Evolutionary conservation across 768 basidiomycete genomes (phyloP).

Genomic region (Tylopilus vinaceipallidus): DNA sequence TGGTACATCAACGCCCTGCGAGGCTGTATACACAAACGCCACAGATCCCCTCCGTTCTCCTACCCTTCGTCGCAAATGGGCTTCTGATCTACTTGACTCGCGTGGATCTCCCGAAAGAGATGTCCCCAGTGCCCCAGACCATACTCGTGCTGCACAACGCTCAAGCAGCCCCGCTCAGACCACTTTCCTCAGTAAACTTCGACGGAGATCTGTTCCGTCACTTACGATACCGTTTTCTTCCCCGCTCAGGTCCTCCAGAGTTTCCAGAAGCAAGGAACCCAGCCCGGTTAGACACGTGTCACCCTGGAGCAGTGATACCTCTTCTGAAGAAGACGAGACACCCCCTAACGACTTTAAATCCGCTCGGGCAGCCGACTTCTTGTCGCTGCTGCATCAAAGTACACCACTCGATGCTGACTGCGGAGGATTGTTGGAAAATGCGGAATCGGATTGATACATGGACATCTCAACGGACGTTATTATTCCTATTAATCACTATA

Average conservation of each 20-base stretch:
- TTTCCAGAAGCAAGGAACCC: slow-evolving; percentile 22
- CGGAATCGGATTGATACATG: slow-evolving; percentile 21
- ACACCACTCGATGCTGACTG: slow-evolving; percentile 17
- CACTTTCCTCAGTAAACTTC: slow-evolving; percentile 42
- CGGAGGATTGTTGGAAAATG: slow-evolving; percentile 18
- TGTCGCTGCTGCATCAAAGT: slow-evolving; percentile 3
- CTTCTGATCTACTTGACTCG: slow-evolving; percentile 41
- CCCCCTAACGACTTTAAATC: slow-evolving; percentile 15
- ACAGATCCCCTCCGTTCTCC: slow-evolving; percentile 41
- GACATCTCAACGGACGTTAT: neutral
- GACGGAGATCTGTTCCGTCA: slow-evolving; percentile 44
- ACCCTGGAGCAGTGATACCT: slow-evolving; percentile 61
- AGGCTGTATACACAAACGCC: slow-evolving; percentile 24
- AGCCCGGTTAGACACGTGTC: slow-evolving; percentile 35
- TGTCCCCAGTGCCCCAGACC: slow-evolving; percentile 9
- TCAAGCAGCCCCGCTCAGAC: slow-evolving; percentile 19
- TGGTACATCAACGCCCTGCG: slow-evolving; percentile 34
- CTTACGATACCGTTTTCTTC: slow-evolving; percentile 37
- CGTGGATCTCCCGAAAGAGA: slow-evolving; percentile 21
- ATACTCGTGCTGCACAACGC: slow-evolving; percentile 6
- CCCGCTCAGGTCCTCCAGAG: slow-evolving; percentile 22
- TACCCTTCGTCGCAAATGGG: slow-evolving; percentile 47
- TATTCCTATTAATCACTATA: neutral
- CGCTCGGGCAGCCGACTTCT: slow-evolving; percentile 7
- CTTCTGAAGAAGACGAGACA: slow-evolving; percentile 45